Percentiles rank a stretch among this genome's conserved stretches.
Evolutionary conservation across 2,329 filamentous ascomycete species (phyloP).

Genomic region (Didymella sp.): DNA sequence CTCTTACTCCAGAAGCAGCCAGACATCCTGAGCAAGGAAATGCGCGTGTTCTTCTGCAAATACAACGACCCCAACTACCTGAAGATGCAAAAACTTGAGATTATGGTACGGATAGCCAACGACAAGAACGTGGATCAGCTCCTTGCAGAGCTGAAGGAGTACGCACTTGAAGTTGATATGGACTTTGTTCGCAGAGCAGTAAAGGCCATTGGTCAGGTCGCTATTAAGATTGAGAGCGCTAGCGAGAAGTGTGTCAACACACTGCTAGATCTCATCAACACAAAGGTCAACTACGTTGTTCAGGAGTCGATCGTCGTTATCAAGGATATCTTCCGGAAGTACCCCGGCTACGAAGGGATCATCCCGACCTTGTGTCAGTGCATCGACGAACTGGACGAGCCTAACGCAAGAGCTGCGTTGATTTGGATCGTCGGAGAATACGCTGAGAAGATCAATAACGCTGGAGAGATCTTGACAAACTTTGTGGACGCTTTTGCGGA

Average conservation of each 20-base stretch:
- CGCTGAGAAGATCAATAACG: constrained; percentile 98
- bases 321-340: constrained; percentile 97
- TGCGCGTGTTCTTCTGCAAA: constrained; percentile 99
- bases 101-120: constrained; percentile 99
- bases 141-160: constrained; percentile 93
- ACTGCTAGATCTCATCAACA: constrained; percentile 90
- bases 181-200: constrained; percentile 95
- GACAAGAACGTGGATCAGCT: constrained; percentile 96
- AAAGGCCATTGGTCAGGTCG: constrained; percentile 95
- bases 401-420: constrained; percentile 84
- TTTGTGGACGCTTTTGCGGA: constrained; percentile 96
- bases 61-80: constrained; percentile 98
- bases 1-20: constrained; percentile 94
- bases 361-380: constrained; percentile 96
- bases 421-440: constrained; percentile 99
- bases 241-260: constrained; percentile 96
- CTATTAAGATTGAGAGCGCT: constrained; percentile 96
- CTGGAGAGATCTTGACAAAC: constrained; percentile 87
- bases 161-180: constrained; percentile 98
- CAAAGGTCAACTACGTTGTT: constrained; percentile 98
- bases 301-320: constrained; percentile 99
- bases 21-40: constrained; percentile 95
- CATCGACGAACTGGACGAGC: constrained; percentile 96
- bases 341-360: constrained; percentile 96
- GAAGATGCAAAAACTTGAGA: constrained; percentile 96